Percentiles rank a stretch among this genome's conserved stretches.
Evolutionary conservation across 176 grass and related monocot species (phyloP).

Genomic region (Pharus latifolius): DNA sequence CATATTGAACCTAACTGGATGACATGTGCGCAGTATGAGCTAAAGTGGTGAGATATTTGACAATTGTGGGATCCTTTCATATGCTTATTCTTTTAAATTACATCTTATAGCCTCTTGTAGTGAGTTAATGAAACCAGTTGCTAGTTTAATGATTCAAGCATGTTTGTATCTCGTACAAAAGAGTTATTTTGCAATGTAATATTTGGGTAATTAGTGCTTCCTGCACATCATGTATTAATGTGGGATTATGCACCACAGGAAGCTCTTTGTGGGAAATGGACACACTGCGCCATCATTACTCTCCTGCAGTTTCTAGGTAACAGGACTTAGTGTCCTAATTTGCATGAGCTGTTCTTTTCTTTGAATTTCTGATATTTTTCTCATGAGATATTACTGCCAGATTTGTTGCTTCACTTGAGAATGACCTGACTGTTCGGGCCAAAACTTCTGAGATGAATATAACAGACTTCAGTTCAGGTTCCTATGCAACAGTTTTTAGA

Average conservation of each 20-base stretch:
- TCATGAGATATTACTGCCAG: conserved; percentile 24
- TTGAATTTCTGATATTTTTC: conserved; percentile 2
- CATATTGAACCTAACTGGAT: not conserved
- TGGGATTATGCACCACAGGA: conserved; percentile 32
- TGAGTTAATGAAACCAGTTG: not conserved
- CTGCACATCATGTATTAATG: not conserved
- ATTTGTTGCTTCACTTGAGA: conserved; percentile 79
- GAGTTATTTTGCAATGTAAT: not conserved
- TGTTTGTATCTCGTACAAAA: conserved; percentile 3
- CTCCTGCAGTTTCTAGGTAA: conserved; percentile 86
- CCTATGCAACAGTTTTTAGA: conserved; percentile 81
- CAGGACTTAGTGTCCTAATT: not conserved
- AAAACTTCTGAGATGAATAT: conserved; percentile 91
- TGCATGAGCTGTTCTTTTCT: not conserved
- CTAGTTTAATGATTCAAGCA: not conserved
- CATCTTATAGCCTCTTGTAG: not conserved
- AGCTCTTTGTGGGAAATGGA: conserved; percentile 97
- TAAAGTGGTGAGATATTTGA: not conserved
- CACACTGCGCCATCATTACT: conserved; percentile 72
- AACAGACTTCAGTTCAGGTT: conserved; percentile 84
- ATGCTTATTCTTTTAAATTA: conserved; percentile 1
- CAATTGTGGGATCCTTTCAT: not conserved
- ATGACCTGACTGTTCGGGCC: conserved; percentile 78
- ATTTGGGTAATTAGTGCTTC: not conserved
- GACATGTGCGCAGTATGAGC: not conserved